phyloP scores from a whole-genome alignment of 257 asterid species.

The Ajuga chamaepitys region DNA sequence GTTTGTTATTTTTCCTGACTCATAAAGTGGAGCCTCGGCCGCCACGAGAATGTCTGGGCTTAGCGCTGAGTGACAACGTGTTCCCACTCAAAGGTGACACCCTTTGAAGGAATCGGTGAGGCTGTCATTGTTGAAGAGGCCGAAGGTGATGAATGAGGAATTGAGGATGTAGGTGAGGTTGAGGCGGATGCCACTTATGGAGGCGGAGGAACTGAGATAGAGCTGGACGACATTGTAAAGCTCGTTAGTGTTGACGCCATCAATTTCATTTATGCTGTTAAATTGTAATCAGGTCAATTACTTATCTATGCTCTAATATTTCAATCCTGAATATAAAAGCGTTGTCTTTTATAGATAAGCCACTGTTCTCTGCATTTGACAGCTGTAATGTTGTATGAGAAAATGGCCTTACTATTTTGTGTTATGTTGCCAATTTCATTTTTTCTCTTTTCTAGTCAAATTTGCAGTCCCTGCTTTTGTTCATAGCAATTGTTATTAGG shows the following conservation, averaged over 20 bases:
- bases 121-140: conserved; percentile 57
- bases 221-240: conserved; percentile 65
- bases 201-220: conserved; percentile 55
- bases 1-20: conserved; percentile 34
- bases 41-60: conserved; percentile 44
- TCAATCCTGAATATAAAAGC: not conserved
- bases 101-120: conserved; percentile 27
- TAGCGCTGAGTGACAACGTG: conserved; percentile 49
- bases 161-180: conserved; percentile 50
- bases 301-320: not conserved
- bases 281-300: not conserved
- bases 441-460: not conserved
- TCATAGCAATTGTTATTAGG: too few species aligned
- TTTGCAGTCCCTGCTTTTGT: not conserved
- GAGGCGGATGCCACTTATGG: conserved; percentile 50
- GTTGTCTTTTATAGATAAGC: not conserved
- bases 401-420: not conserved
- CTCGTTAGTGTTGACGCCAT: conserved; percentile 67
- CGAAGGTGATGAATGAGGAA: conserved; percentile 51
- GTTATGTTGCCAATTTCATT: not conserved
- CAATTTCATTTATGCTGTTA: conserved; percentile 16
- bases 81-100: conserved; percentile 49
- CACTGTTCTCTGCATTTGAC: not conserved
- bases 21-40: conserved; percentile 47
- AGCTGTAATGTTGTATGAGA: not conserved